Evolutionary conservation across 129 eudicot species (phyloP), one percentile per base, ranked within the genome.

Genomic region (Arctium minus): DNA sequence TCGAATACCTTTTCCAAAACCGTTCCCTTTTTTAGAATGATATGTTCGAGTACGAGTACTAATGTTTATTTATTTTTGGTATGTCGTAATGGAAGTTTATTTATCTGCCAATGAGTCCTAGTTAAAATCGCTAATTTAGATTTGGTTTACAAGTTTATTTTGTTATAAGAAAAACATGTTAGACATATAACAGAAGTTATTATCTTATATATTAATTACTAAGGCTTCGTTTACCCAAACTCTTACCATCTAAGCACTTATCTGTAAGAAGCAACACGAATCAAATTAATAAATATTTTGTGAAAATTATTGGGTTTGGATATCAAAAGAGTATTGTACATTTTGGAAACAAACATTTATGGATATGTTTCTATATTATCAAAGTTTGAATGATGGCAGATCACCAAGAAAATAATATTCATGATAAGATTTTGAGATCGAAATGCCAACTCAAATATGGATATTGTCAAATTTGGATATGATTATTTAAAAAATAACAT

Each of bases 361-460:
- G 82, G 73, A 83, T 83, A 77, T 46, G 81, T 13, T 27, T 76
- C 36, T 83, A 33, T 72, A 70, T 83, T 30, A 39, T 48, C 5
- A 22, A 60, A 75, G 22, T 29, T 67, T 67, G 11, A 67, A 67
- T n/a, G 36, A 65, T 82, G 70, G 76, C 80, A 13, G 32, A 36
- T 42, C 69, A 36, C 33, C 38, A 70, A 56, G 33, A 80, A 77
- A 39, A 9, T 68, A 18, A 12, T 68, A 78, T 29, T 18, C 32
- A 44, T 29, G 29, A 83, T 71, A 50, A 77, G 73, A 77, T 77
- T 36, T 53, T 71, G 70, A 76, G 82, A 83, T 78, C 60, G 73
- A 56, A 77, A 48, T 72, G 74, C 86, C 82, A 78, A 83, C 79
- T 83, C 82, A 72, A 39, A 77, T 56, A 77, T 42, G 82, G 67